Evolutionary conservation across 176 grass and related monocot species (phyloP).

Genomic region (Avena insularis): DNA sequence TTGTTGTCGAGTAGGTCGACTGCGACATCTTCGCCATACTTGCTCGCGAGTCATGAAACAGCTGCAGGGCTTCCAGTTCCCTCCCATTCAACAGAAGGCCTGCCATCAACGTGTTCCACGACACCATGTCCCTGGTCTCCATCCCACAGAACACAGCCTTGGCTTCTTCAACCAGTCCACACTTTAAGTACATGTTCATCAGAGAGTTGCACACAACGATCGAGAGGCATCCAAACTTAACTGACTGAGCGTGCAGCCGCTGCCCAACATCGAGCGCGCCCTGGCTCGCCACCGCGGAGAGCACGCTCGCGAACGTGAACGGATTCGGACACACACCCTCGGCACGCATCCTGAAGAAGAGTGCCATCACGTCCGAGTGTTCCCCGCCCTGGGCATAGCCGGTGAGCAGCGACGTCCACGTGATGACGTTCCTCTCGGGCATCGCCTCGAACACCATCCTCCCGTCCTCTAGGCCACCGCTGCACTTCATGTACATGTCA

Average conservation of each 20-base stretch:
- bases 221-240: slow-evolving; percentile 57
- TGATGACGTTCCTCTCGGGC: slow-evolving; percentile 49
- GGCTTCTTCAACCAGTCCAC: slow-evolving; percentile 51
- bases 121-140: slow-evolving; percentile 55
- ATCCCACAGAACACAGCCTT: slow-evolving; percentile 62
- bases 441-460: slow-evolving; percentile 53
- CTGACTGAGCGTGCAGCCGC: slow-evolving; percentile 46
- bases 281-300: slow-evolving; percentile 48
- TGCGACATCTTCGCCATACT: slow-evolving; percentile 45
- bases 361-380: slow-evolving; percentile 9
- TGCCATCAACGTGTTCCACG: slow-evolving; percentile 66
- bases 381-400: slow-evolving; percentile 28
- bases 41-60: slow-evolving; percentile 56
- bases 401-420: slow-evolving; percentile 56
- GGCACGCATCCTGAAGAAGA: slow-evolving; percentile 63
- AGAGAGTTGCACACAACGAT: slow-evolving; percentile 59
- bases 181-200: slow-evolving; percentile 77
- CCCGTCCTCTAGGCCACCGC: not conserved
- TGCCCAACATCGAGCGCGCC: slow-evolving; percentile 32
- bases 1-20: slow-evolving; percentile 62
- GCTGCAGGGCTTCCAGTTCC: slow-evolving; percentile 55
- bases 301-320: slow-evolving; percentile 45
- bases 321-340: slow-evolving; percentile 48
- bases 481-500: slow-evolving; percentile 60
- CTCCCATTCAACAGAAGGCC: slow-evolving; percentile 61